Base-by-base conservation (phyloP, 176 grass and related monocot species). In the Canna indica region DNA sequence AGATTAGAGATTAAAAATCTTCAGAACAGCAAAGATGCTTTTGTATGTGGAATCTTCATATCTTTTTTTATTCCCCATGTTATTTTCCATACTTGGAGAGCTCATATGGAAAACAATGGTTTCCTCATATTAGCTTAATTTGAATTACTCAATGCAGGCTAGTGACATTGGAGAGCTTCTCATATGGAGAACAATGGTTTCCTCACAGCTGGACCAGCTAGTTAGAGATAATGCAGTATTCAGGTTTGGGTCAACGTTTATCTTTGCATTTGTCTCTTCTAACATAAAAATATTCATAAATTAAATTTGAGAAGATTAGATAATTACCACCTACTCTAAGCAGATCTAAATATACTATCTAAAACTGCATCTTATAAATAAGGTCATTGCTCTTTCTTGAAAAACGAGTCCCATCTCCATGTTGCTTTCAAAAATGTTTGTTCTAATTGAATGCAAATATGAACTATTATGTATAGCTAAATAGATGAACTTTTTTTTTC, bases 1-100 rank as follows among this genome's bases (percentile, higher is more conserved):
- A 87, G 81, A 79, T 42, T 54, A 16, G 95, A 99, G 75, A 61
- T 99, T 47, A 88, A 85, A 75, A 70, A 67, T 75, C 82, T 99
- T 75, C 80, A 86, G 81, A 81, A 18, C 46, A 93, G 70, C 56
- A 86, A 85, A 73, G 76, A 99, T 63, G 45, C 38, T 68, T n/a
- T 74, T 59, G 81, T 83, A 58, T 68, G 81, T 78, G 60, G 53
- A 11, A 60, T 72, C 35, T 35, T 5, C 14, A 12, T 12, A 45
- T 18, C 29, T 25, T 60, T 46, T 70, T 66, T n/a, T 65, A 54
- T 10, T 59, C 74, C 41, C 47, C 46, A 79, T n/a, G n/a, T n/a
- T n/a, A n/a, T n/a, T n/a, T n/a, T n/a, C n/a, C n/a, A n/a, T n/a
- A n/a, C n/a, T n/a, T n/a, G n/a, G n/a, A n/a, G n/a, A n/a, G n/a